Base-by-base conservation (phyloP, 75 land plant species). In the Sequoiadendron giganteum region DNA sequence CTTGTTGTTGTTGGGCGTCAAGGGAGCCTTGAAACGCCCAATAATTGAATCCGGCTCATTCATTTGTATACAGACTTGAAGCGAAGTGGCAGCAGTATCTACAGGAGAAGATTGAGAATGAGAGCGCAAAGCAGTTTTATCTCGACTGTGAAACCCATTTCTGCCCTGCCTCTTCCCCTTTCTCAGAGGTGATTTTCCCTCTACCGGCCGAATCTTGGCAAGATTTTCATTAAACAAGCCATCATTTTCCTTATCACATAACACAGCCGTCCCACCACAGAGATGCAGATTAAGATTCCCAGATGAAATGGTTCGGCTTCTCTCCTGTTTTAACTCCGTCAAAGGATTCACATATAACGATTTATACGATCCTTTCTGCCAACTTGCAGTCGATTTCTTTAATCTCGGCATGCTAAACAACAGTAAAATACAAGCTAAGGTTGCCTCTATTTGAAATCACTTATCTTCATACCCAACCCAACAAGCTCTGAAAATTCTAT, bases 41-140 rank as follows among this genome's bases (percentile, higher is more conserved):
- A 88, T 47, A 52, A 48, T 78, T 28, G 80, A 90, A 14, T 90
- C 90, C 6, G 92, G 90, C 87, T 94, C 95, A 76, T 84, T 91
- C 87, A 84, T 85, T 80, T 89, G 89, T 87, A 94, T 91, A 75
- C 94, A 93, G 7, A 89, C 73, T 90, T 93, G 93, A 39, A 93
- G 92, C 2, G 94, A 90, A 39, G 92, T 87, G 32, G 38, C 25
- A 28, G 61, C 54, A 30, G 30, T 28, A 1, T 19, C 30, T 6
- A 38, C 43, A 7, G 82, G 39, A 19, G 15, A 25, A 7, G 82
- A 39, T 14, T 13, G 55, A 52, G 55, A 52, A 13, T 52, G 55
- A 52, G 55, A 52, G 16, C 16, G 55, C 55, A 52, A 52, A 6
- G 2, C 40, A 19, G 7, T 79, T 82, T 82, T 82, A 40, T 82